These are phyloP conservation scores for Solanum gracilifrons DNA, from an alignment of 257 asterid genomes.

Conservation along the genomic window DNA sequence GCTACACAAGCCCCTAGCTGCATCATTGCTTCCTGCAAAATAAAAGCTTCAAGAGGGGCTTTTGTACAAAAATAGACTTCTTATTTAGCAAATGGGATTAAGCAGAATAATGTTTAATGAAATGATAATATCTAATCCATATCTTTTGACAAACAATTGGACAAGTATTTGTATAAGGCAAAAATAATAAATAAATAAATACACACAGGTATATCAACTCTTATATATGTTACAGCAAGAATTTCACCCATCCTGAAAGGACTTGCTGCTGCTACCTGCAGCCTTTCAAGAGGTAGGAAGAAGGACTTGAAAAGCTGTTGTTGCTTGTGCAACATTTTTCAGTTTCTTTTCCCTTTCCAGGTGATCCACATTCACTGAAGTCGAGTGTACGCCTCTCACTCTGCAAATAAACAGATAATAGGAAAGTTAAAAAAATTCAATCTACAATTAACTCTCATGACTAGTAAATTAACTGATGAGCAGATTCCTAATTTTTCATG, in stretches of 20 bases:
- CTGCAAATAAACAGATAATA: slow-evolving; percentile 21
- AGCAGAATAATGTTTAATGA: not conserved
- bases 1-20: not conserved
- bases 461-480: not conserved
- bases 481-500: not conserved
- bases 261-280: slow-evolving; percentile 35
- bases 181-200: not conserved
- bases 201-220: slow-evolving; percentile 2
- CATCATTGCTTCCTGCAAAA: not conserved
- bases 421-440: not conserved
- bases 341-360: slow-evolving; percentile 34
- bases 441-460: not conserved
- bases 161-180: not conserved
- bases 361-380: slow-evolving; percentile 80
- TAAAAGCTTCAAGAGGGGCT: not conserved
- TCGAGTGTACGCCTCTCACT: slow-evolving; percentile 72
- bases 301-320: slow-evolving; percentile 39
- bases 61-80: not conserved
- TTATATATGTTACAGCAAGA: slow-evolving; percentile 1
- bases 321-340: slow-evolving; percentile 24
- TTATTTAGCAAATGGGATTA: not conserved
- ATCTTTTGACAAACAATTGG: slow-evolving; percentile 2
- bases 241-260: slow-evolving; percentile 1
- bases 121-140: not conserved
- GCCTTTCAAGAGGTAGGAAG: slow-evolving; percentile 63